These are phyloP conservation scores for Colletotrichum shisoi DNA, from an alignment of 2,329 filamentous ascomycete genomes.

Conservation along the genomic window DNA sequence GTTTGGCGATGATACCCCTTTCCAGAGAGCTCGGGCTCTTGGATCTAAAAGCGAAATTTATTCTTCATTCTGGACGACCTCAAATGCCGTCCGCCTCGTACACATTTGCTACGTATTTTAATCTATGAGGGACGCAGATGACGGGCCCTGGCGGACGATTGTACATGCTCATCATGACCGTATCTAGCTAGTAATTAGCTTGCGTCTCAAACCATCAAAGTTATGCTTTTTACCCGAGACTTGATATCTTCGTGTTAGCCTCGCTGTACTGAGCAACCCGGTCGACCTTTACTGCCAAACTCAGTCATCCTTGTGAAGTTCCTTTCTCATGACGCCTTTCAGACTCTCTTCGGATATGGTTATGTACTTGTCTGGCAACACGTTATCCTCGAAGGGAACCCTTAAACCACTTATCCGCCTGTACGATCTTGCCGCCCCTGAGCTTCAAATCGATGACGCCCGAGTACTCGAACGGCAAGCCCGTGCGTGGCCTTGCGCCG, in stretches of 20 bases:
- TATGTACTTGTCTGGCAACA: conserved; percentile 33
- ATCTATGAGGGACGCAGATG: conserved; percentile 10
- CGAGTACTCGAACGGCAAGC: conserved; percentile 28
- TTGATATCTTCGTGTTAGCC: neutral
- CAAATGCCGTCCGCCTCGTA: neutral
- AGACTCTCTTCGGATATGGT: conserved; percentile 27
- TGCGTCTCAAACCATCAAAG: neutral
- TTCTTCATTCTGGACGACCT: neutral
- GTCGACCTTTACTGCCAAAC: too few species aligned
- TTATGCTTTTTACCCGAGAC: neutral
- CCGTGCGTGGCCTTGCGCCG: conserved; percentile 22
- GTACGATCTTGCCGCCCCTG: conserved; percentile 20
- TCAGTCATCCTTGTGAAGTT: neutral
- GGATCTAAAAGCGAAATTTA: conserved; percentile 8
- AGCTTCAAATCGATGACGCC: conserved; percentile 26
- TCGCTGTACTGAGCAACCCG: too few species aligned
- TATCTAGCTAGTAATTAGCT: neutral
- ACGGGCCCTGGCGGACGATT: neutral
- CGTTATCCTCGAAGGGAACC: conserved; percentile 27
- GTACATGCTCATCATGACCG: neutral
- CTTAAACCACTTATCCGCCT: conserved; percentile 29
- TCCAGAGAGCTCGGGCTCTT: neutral
- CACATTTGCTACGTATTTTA: neutral
- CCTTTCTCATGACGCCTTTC: conserved; percentile 24
- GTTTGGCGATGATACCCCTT: conserved; percentile 30